These are phyloP conservation scores for Solanum etuberosum DNA, from an alignment of 257 asterid genomes.

Conservation along the genomic window DNA sequence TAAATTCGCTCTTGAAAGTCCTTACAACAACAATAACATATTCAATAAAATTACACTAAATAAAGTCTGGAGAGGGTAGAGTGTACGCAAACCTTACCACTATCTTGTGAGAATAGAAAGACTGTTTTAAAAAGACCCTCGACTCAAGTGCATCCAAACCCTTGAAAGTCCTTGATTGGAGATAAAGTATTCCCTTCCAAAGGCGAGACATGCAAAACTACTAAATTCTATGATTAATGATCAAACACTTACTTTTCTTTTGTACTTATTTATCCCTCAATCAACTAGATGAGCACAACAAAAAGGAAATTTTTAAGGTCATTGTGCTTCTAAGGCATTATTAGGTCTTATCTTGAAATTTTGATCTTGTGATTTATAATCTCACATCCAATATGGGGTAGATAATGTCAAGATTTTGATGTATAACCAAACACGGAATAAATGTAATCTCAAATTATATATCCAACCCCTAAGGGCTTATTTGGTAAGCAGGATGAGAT, in stretches of 20 bases:
- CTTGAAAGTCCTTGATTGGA: too few species aligned
- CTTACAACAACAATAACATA: too few species aligned
- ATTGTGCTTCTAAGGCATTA: not conserved
- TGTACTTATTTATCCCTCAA: not conserved
- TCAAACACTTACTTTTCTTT: too few species aligned
- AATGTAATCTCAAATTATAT: not conserved
- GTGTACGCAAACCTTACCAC: accelerated
- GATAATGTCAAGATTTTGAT: too few species aligned
- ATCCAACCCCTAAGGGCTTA: not conserved
- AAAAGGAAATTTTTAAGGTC: not conserved
- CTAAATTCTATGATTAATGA: not conserved
- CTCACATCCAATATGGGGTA: not conserved
- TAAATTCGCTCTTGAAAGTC: not conserved
- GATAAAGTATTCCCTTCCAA: too few species aligned
- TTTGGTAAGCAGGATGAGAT: not conserved
- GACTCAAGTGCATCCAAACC: too few species aligned
- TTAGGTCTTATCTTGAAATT: not conserved
- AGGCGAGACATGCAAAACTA: not conserved
- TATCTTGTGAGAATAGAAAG: accelerated
- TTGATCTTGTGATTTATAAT: not conserved
- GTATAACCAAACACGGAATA: not conserved
- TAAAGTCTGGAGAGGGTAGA: too few species aligned
- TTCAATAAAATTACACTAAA: too few species aligned
- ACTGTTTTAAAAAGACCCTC: accelerated
- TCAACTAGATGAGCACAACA: not conserved